phyloP scores from a whole-genome alignment of 495 filamentous ascomycete genomes.

The Tuber melanosporum region DNA sequence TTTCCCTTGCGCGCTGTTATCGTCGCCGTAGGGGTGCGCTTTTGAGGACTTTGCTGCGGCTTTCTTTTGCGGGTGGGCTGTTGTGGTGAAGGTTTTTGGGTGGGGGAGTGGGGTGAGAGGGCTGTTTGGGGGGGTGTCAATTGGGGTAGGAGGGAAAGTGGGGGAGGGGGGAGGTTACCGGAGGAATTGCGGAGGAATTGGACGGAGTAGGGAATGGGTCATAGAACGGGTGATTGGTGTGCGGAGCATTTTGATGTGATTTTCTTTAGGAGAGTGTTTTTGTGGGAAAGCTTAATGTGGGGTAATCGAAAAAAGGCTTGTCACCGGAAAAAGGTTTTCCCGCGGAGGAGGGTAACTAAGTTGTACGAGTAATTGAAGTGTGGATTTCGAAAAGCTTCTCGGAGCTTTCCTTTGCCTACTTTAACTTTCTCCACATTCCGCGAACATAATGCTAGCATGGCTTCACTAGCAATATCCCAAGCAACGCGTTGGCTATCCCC shows the following conservation, averaged over 20 bases:
- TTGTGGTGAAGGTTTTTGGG: conserved; percentile 11
- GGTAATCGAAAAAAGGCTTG: background rate
- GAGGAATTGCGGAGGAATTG: conserved; percentile 13
- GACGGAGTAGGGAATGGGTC: conserved; percentile 6
- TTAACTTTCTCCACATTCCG: background rate
- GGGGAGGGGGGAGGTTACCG: background rate
- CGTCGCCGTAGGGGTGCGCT: conserved; percentile 15
- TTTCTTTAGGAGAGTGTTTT: background rate
- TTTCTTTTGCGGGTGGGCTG: background rate
- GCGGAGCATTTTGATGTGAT: background rate
- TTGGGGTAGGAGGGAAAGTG: background rate
- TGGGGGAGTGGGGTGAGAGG: conserved; percentile 1
- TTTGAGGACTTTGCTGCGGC: conserved; percentile 18
- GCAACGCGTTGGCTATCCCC: conserved; percentile 31
- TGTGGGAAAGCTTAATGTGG: background rate
- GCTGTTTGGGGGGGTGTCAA: conserved; percentile 4
- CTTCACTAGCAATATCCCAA: conserved; percentile 10
- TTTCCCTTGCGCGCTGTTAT: conserved; percentile 16
- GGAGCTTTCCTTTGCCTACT: background rate
- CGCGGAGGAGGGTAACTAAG: conserved; percentile 22
- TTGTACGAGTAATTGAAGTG: background rate
- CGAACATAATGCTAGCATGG: conserved; percentile 4
- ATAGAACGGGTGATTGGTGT: background rate
- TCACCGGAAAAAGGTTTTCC: conserved; percentile 18
- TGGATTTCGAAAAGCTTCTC: background rate